Base-by-base conservation (phyloP, 345 rosid genomes). In the Gossypioides kirkii region DNA sequence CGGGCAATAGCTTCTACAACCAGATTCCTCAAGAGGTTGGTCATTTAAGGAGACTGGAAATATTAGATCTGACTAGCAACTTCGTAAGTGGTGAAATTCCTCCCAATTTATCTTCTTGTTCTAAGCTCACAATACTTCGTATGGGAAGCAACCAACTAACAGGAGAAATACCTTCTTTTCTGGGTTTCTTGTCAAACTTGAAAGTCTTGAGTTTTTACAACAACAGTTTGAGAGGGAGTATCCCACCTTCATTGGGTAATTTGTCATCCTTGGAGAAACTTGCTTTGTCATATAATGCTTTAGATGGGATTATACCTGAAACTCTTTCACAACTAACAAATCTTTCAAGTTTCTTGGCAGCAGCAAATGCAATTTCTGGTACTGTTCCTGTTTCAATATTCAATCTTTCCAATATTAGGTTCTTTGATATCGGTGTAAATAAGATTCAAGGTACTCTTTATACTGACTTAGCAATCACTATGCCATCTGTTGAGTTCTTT, bases 31-130 rank as follows among this genome's bases (percentile, higher is more conserved):
- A 6, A 4, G 74, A 76, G 49, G 14, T 76, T 20, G 79, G 79
- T 2, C 49, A 10, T 23, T 50, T 80, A 12, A 13, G 23, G 3
- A 10, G 76, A 1, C 16, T 61, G 45, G 6, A 61, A 77, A 47
- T 12, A 64, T 22, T 25, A 8, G 59, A 4, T 6, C 0, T 17
- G 12, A 28, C 20, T 5, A 61, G 17, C 1, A 80, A 80, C 46
- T 70, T 71, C 2, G 10, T 80, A 10, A 3, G 8, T 5, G 83
- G 80, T 8, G 64, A 80, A 59, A 69, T 80, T 41, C 80, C 83
- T 1, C 14, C 65, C 41, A 77, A 59, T 47, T 6, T 80, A 10
- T 46, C 73, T 2, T 5, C 10, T 4, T 80, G 75, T n/a, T 46
- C 25, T 4, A 14, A 14, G 4, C 73, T 80, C 4, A 17, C 0